Evolutionary conservation across 345 rosid species (phyloP).

Genomic region (Gossypium arboreum): DNA sequence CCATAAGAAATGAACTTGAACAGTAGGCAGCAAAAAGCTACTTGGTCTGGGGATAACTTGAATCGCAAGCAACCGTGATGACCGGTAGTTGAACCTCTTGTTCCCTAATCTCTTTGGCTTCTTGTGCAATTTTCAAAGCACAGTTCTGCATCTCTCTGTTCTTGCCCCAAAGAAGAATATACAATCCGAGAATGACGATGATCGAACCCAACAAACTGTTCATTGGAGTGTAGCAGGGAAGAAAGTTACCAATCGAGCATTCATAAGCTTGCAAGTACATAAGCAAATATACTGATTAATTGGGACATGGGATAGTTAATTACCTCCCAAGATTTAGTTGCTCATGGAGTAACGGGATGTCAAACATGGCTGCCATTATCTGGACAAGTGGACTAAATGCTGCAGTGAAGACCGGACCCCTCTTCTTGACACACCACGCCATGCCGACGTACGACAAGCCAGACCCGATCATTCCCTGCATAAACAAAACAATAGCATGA

Average conservation of each 20-base stretch:
- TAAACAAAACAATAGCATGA: background rate
- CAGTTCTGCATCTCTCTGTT: conserved; percentile 41
- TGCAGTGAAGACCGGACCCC: conserved; percentile 61
- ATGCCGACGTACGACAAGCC: conserved; percentile 56
- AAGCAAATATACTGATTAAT: background rate
- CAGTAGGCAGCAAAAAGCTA: background rate
- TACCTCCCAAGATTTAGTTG: conserved; percentile 60
- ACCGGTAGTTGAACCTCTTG: conserved; percentile 33
- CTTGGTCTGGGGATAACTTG: conserved; percentile 12
- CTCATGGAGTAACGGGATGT: conserved; percentile 50
- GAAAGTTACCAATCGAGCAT: background rate
- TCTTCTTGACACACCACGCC: conserved; percentile 68
- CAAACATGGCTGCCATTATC: conserved; percentile 51
- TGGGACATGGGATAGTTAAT: background rate
- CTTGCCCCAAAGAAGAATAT: conserved; percentile 73
- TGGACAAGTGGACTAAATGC: conserved; percentile 63
- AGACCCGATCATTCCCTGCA: conserved; percentile 58
- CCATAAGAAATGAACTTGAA: background rate
- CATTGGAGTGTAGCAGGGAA: background rate
- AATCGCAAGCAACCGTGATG: conserved; percentile 24
- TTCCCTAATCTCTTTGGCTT: conserved; percentile 30
- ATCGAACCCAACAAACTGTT: conserved; percentile 58
- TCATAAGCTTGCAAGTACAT: background rate
- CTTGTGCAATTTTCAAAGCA: conserved; percentile 32
- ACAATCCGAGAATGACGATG: conserved; percentile 52